A percentile compares a stretch with the other conserved stretches of the same genome.
These are phyloP conservation scores for Sphaceloma murrayae DNA, from an alignment of 2,329 filamentous ascomycete genomes.

Conservation along the genomic window DNA sequence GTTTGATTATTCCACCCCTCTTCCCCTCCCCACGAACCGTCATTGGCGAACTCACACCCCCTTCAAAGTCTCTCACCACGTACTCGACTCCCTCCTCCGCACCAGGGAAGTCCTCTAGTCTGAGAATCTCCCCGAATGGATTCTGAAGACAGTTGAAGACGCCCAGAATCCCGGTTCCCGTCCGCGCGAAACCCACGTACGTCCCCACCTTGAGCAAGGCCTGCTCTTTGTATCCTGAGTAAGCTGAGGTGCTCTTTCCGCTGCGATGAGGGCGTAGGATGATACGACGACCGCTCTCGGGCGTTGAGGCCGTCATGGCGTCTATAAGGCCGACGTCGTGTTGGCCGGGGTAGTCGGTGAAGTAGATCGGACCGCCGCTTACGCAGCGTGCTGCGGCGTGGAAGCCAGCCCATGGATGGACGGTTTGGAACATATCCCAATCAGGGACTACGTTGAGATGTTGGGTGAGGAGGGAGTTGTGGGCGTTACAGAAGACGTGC, in stretches of 20 bases:
- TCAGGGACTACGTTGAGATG: slow-evolving; percentile 83
- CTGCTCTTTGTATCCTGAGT: slow-evolving; percentile 65
- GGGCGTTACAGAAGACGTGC: slow-evolving; percentile 92
- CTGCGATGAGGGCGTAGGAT: slow-evolving; percentile 69
- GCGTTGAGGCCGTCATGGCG: slow-evolving; percentile 73
- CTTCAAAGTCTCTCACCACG: slow-evolving; percentile 64
- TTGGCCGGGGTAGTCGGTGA: slow-evolving; percentile 79
- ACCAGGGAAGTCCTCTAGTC: slow-evolving; percentile 64
- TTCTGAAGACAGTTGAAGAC: slow-evolving; percentile 70
- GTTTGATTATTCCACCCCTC: slow-evolving; percentile 46
- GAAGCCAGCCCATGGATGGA: slow-evolving; percentile 62
- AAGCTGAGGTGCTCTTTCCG: slow-evolving; percentile 63
- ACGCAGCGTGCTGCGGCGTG: slow-evolving; percentile 86
- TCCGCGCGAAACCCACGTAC: slow-evolving; percentile 59
- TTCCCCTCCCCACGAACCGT: slow-evolving; percentile 26
- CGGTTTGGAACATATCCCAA: slow-evolving; percentile 66
- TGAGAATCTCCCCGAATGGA: slow-evolving; percentile 57
- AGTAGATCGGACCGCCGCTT: slow-evolving; percentile 85
- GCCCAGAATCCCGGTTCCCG: slow-evolving; percentile 67
- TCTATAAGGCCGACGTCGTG: slow-evolving; percentile 66
- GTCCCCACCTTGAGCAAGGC: slow-evolving; percentile 66
- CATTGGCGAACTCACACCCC: slow-evolving; percentile 49
- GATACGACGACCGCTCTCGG: slow-evolving; percentile 61
- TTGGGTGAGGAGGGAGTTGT: slow-evolving; percentile 73
- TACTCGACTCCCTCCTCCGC: slow-evolving; percentile 51